Evolutionary conservation across 2,329 filamentous ascomycete species (phyloP).

Genomic region (Monosporascus sp.): DNA sequence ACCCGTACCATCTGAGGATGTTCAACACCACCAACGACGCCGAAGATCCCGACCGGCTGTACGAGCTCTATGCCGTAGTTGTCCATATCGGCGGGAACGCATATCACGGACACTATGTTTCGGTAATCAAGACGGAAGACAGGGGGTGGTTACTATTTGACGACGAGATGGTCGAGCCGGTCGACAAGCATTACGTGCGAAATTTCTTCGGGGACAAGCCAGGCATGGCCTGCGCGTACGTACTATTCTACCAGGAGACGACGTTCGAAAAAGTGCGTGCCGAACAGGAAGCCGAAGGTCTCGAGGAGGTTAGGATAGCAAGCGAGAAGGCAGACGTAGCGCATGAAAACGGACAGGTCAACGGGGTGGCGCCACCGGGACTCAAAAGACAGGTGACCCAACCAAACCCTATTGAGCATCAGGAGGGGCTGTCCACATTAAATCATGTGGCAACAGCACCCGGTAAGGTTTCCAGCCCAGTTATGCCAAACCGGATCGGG

Average conservation of each 20-base stretch:
- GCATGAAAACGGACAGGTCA: constrained; percentile 40
- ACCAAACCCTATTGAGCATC: constrained; percentile 40
- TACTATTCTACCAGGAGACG: constrained; percentile 95
- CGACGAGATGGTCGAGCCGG: constrained; percentile 96
- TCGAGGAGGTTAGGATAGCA: constrained; percentile 54
- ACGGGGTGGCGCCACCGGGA: constrained; percentile 33
- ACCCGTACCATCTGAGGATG: constrained; percentile 91
- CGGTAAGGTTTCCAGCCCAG: constrained; percentile 17
- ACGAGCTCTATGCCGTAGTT: constrained; percentile 94
- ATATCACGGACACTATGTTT: constrained; percentile 96
- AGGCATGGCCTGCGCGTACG: constrained; percentile 89
- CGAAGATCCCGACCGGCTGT: constrained; percentile 85
- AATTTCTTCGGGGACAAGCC: constrained; percentile 96
- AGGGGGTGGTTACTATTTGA: constrained; percentile 95
- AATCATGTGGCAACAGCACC: constrained; percentile 64
- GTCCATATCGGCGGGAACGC: constrained; percentile 96
- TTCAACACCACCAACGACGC: constrained; percentile 98
- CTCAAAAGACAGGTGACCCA: constrained; percentile 47
- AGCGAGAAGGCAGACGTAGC: constrained; percentile 52
- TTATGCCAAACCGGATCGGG: constrained; percentile 4
- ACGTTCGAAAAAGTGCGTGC: constrained; percentile 61
- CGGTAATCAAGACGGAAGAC: constrained; percentile 95
- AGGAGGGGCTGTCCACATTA: constrained; percentile 51
- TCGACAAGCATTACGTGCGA: constrained; percentile 90
- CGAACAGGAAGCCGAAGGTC: constrained; percentile 78